Evolutionary conservation across 176 grass and related monocot genomes (phyloP).

Genomic region (Oryza coarctata): DNA sequence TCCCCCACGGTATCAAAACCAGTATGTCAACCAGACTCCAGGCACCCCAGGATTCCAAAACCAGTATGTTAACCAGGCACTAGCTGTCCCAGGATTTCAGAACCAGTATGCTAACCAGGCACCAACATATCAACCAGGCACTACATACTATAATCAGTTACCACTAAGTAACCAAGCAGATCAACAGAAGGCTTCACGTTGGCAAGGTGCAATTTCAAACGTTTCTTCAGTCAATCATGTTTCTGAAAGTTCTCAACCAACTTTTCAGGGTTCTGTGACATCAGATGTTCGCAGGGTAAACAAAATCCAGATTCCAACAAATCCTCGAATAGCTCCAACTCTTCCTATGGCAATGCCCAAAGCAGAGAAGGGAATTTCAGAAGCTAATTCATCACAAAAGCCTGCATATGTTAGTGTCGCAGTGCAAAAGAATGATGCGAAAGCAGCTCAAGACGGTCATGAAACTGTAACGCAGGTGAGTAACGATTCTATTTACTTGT

Average conservation of each 20-base stretch:
- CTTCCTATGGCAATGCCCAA: constrained; percentile 40
- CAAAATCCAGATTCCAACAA: constrained; percentile 74
- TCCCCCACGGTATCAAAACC: constrained; percentile 35
- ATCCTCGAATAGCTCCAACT: constrained; percentile 78
- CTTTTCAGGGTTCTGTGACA: constrained; percentile 33
- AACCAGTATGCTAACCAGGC: constrained; percentile 38
- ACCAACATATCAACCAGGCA: constrained; percentile 42
- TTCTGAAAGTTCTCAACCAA: constrained; percentile 38
- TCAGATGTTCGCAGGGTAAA: constrained; percentile 46
- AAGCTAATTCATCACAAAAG: constrained; percentile 41
- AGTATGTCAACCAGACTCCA: constrained; percentile 1
- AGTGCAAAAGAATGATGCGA: constrained; percentile 50
- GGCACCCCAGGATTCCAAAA: constrained; percentile 6
- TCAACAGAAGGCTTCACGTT: constrained; percentile 54
- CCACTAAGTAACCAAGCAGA: constrained; percentile 48
- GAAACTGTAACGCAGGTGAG: constrained; percentile 56
- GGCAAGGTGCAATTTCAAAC: constrained; percentile 53
- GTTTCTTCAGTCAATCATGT: constrained; percentile 50
- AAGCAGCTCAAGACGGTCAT: constrained; percentile 29
- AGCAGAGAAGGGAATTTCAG: constrained; percentile 43
- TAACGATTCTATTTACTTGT: constrained; percentile 22
- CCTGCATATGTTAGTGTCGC: constrained; percentile 78
- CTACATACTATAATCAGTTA: constrained; percentile 34
- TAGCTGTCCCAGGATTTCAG: neutral
- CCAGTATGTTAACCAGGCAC: constrained; percentile 34